These are phyloP conservation scores for Bauhinia variegata DNA, from an alignment of 306 rosid genomes.

Conservation along the genomic window DNA sequence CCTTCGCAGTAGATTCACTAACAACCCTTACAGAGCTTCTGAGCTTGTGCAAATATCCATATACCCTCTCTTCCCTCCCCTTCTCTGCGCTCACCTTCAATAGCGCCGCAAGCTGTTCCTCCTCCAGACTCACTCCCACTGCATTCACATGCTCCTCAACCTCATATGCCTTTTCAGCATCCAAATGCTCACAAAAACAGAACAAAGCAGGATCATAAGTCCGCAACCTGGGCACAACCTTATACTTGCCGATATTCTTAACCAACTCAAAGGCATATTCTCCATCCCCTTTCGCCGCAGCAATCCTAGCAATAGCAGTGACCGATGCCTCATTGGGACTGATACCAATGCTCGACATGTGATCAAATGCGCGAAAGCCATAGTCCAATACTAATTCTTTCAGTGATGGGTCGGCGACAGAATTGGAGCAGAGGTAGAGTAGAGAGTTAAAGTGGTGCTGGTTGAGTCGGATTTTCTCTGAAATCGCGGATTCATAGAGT, in stretches of 20 bases:
- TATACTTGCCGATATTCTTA: slow-evolving; percentile 50
- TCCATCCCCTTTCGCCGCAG: slow-evolving; percentile 70
- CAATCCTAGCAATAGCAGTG: slow-evolving; percentile 71
- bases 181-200: slow-evolving; percentile 60
- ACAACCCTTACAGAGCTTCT: slow-evolving; percentile 66
- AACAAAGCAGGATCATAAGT: slow-evolving; percentile 75
- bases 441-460: slow-evolving; percentile 76
- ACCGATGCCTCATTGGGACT: slow-evolving; percentile 81
- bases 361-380: slow-evolving; percentile 71
- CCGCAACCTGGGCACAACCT: slow-evolving; percentile 60
- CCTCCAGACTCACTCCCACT: slow-evolving; percentile 63
- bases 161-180: slow-evolving; percentile 77
- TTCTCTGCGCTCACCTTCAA: slow-evolving; percentile 60
- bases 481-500: slow-evolving; percentile 57
- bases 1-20: slow-evolving; percentile 51
- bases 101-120: slow-evolving; percentile 67
- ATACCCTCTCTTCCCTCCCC: slow-evolving; percentile 65
- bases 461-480: slow-evolving; percentile 46
- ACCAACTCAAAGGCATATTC: slow-evolving; percentile 64
- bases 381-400: slow-evolving; percentile 48
- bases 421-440: slow-evolving; percentile 82
- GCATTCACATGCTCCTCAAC: slow-evolving; percentile 66
- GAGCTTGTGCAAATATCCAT: slow-evolving; percentile 76
- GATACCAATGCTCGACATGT: slow-evolving; percentile 45
- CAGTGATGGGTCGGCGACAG: slow-evolving; percentile 52